These are phyloP conservation scores for Penicillium psychrofluorescens DNA, from an alignment of 495 filamentous ascomycete species.

Conservation along the genomic window DNA sequence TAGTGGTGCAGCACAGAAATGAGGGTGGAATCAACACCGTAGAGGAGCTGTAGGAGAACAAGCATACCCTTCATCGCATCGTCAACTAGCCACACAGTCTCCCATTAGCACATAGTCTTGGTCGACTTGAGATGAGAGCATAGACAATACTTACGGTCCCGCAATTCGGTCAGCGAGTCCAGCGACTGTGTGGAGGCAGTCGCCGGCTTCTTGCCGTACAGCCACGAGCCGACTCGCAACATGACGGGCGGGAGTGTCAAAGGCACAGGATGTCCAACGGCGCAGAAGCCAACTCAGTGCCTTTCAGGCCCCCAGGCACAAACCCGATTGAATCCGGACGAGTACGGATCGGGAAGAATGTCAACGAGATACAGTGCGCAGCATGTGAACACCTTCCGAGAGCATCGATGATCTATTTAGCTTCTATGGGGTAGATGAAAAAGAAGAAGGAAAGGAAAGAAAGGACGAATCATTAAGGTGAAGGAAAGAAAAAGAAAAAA, in stretches of 20 bases:
- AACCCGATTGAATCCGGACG: too few species aligned
- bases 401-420: constrained; percentile 7
- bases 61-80: constrained; percentile 53
- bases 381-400: constrained; percentile 12
- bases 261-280: neutral
- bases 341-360: constrained; percentile 24
- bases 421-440: constrained; percentile 1
- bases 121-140: neutral
- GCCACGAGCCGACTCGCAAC: constrained; percentile 47
- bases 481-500: neutral
- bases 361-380: constrained; percentile 18
- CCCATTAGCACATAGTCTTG: neutral
- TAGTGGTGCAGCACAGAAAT: neutral
- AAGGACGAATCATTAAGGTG: neutral
- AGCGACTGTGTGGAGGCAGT: constrained; percentile 50
- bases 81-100: constrained; percentile 43
- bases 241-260: constrained; percentile 13
- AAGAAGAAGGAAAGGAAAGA: constrained; percentile 6
- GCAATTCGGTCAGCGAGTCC: constrained; percentile 50
- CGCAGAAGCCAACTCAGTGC: too few species aligned
- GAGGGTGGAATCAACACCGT: too few species aligned
- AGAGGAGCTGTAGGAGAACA: neutral
- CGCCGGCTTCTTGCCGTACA: constrained; percentile 46
- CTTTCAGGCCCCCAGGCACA: too few species aligned
- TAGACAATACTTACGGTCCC: constrained; percentile 44